Evolutionary conservation across 495 filamentous ascomycete genomes (phyloP), one percentile per base, ranked within the genome.

Genomic region (Copromyces sp.): DNA sequence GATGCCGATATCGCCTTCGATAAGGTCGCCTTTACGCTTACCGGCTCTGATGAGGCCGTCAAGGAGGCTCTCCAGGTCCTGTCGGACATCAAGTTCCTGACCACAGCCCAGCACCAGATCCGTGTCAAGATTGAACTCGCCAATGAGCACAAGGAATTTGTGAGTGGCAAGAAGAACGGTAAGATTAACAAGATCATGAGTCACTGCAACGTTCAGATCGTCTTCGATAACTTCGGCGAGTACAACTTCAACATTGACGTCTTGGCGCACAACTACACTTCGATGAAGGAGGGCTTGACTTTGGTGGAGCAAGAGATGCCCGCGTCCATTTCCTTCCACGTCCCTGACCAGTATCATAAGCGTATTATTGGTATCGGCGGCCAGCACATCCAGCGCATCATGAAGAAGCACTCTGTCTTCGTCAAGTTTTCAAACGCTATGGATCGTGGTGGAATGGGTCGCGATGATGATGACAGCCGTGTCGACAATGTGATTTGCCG

Each of bases 181-280:
- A 99, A 99, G 85, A 98, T 99, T 81, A 99, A 99, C 87, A 99
- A 99, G 88, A 99, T 99, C 79, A 98, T 99, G 96, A 94, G 94
- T 16, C 94, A 97, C 81, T 95, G 93, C 84, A 97, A 95, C 76
- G 95, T 99, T 6, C 95, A 99, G 83, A 98, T 99, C 75, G 94
- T 98, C 74, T 99, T 99, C 76, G 96, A 99, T 78, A 93, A 92
- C 71, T 98, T 98, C 84, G 96, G 97, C 82, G 96, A 98, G 84
- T 99, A 98, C 85, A 98, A 98, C 82, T 98, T 99, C 85, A 97
- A 97, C 79, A 98, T 99, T 70, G 95, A 98, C 77, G 95, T 99
- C 70, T 91, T 94, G 74, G 94, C 91, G n/a, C 89, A 89, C 35
- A 90, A 92, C 70, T 98, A 97, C 78, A 93, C 97, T 69, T 93